Conservation (phyloP, 2,329 filamentous ascomycete genomes). For the Leptographium radiaticola region DNA sequence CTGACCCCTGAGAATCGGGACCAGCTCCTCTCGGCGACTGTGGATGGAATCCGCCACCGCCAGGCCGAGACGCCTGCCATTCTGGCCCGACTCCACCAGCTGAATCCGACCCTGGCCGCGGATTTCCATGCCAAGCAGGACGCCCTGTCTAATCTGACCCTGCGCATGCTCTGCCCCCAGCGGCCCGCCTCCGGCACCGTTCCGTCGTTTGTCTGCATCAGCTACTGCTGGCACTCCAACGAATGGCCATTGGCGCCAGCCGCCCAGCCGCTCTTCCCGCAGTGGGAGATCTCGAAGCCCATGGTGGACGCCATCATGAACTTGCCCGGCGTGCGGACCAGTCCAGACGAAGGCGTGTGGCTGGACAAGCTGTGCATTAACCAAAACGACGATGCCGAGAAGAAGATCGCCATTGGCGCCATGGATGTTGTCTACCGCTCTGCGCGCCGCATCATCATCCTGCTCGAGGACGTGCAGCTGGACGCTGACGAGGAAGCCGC, state of each 20-base stretch:
- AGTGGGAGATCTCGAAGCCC: slow-evolving; percentile 13
- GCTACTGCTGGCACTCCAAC: slow-evolving; percentile 16
- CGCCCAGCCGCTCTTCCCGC: slow-evolving; percentile 5
- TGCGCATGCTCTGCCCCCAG: slow-evolving; percentile 11
- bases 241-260: slow-evolving; percentile 10
- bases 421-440: slow-evolving; percentile 17
- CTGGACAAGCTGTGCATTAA: slow-evolving; percentile 20
- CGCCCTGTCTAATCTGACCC: slow-evolving; percentile 5
- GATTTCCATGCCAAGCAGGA: slow-evolving; percentile 10
- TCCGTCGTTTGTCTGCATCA: slow-evolving; percentile 12
- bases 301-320: slow-evolving; percentile 14
- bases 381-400: slow-evolving; percentile 15
- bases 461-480: slow-evolving; percentile 15
- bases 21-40: neutral
- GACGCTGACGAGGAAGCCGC: slow-evolving; percentile 7
- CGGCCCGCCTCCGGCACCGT: neutral
- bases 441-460: slow-evolving; percentile 11
- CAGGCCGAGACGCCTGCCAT: slow-evolving; percentile 5
- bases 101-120: slow-evolving; percentile 9
- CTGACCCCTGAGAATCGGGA: neutral
- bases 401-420: slow-evolving; percentile 15
- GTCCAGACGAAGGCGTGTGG: slow-evolving; percentile 15
- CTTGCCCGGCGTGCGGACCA: neutral
- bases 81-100: slow-evolving; percentile 5
- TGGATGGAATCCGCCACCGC: neutral